A percentile compares a stretch with the other conserved stretches of the same genome.
Conservation (phyloP, 768 basidiomycete species). For the Amanita rubescens region DNA sequence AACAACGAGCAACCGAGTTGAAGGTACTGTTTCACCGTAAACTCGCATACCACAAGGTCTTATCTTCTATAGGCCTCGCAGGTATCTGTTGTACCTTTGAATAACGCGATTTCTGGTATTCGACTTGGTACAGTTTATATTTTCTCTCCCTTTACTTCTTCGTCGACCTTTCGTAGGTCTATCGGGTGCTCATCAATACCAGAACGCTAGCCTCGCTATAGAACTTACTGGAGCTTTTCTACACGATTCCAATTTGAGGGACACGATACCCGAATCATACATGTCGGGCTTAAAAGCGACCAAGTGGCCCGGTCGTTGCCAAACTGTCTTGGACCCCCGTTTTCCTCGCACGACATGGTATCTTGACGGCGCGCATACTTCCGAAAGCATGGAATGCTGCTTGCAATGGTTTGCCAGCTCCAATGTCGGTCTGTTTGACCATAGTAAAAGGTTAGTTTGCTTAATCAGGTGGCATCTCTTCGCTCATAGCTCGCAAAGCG, state of each 20-base stretch:
- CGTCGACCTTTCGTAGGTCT: conserved; percentile 48
- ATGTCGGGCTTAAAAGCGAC: conserved; percentile 57
- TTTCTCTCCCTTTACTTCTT: background rate
- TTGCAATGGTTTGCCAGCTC: conserved; percentile 81
- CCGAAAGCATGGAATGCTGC: conserved; percentile 83
- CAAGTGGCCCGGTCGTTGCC: conserved; percentile 94
- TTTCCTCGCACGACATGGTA: conserved; percentile 64
- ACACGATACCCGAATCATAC: conserved; percentile 43
- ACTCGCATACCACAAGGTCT: background rate
- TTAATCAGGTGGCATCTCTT: conserved; percentile 4
- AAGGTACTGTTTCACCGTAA: conserved; percentile 38
- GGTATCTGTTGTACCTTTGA: conserved; percentile 53
- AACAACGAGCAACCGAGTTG: conserved; percentile 54
- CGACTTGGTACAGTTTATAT: conserved; percentile 47
- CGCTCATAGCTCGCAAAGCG: conserved; percentile 15
- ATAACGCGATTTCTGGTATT: conserved; percentile 41
- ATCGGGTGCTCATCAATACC: conserved; percentile 76
- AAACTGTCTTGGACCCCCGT: conserved; percentile 61
- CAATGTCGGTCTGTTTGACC: conserved; percentile 35
- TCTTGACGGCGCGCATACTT: conserved; percentile 93
- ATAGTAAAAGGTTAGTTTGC: conserved; percentile 8
- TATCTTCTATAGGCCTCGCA: conserved; percentile 45
- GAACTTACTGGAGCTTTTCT: conserved; percentile 66
- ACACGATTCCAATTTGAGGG: conserved; percentile 19
- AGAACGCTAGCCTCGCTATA: conserved; percentile 85